Evolutionary conservation across 768 basidiomycete species (phyloP), one percentile per base, ranked within the genome.

Genomic region (Suillus occidentalis): DNA sequence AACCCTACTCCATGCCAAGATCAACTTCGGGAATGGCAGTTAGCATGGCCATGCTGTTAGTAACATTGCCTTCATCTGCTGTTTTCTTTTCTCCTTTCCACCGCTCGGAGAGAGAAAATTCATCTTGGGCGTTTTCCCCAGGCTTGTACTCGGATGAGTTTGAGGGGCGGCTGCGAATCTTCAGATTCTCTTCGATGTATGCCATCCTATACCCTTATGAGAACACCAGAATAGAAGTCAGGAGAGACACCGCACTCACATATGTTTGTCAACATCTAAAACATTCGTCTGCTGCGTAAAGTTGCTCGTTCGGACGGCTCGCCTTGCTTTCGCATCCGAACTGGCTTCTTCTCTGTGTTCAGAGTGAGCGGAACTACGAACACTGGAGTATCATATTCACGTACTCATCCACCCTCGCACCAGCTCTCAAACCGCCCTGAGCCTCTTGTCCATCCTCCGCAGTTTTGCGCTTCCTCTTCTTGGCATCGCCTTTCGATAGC

Each of bases 21-120:
- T 99, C 97, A 10, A 99, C 95, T 73, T 99, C 97, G 0, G 97
- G 97, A 70, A 99, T 99, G 42, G 94, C 95, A 18, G 96, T 98
- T 62, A 99, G 82, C 97, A 99, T 99, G 4, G 93, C 88, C 76
- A 97, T 72, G 69, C 92, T 95, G 68, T 94, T 95, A 14, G 95
- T 94, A 31, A 98, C 95, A 72, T 87, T 97, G 9, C 97, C 97
- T 66, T 96, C 96, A 65, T 97, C 93, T 4, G 85, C 82, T 16
- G 78, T 74, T 66, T 69, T 83, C 71, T 85, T 86, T 56, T 84
- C 84, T 6, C 80, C 76, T 72, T 85, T 89, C 83, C 86, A 89
- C 37, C 84, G 82, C 69, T 89, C 88, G 5, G 88, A 87, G 60
- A 84, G 82, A 76, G 91, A 89, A 53, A 97, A 81, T 53, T 89